phyloP scores from a whole-genome alignment of 2,329 filamentous ascomycete genomes.

The Aureobasidium sp. region DNA sequence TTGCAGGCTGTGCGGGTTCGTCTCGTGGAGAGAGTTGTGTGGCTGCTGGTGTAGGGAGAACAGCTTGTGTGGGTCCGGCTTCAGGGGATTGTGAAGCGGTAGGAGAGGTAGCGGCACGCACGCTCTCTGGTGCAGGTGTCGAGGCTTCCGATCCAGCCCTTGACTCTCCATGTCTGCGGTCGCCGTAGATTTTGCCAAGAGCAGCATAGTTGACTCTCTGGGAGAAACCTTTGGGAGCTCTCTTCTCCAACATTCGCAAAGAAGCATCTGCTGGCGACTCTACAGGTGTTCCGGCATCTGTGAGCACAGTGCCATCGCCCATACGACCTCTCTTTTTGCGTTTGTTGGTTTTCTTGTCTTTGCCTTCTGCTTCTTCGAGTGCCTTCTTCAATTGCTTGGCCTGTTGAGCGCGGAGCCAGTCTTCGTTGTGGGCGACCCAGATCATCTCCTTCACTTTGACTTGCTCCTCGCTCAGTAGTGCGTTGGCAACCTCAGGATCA shows the following conservation, averaged over 20 bases:
- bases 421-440: slow-evolving; percentile 92
- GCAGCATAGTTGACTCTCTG: slow-evolving; percentile 42
- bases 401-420: slow-evolving; percentile 82
- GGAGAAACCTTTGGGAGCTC: slow-evolving; percentile 35
- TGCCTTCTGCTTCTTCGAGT: slow-evolving; percentile 46
- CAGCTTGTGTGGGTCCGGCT: background rate
- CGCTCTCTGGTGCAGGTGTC: slow-evolving; percentile 7
- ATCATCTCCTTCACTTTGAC: slow-evolving; percentile 78
- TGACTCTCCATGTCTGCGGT: slow-evolving; percentile 12
- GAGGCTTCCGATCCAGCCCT: slow-evolving; percentile 15
- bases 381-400: slow-evolving; percentile 73
- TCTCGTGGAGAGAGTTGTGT: background rate
- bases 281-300: slow-evolving; percentile 28
- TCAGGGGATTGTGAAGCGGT: background rate
- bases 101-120: background rate
- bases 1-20: background rate
- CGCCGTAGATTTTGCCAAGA: slow-evolving; percentile 35
- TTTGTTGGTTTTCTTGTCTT: slow-evolving; percentile 27
- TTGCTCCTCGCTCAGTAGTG: slow-evolving; percentile 67
- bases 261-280: slow-evolving; percentile 40
- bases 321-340: slow-evolving; percentile 41
- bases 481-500: slow-evolving; percentile 79
- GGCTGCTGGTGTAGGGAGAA: background rate
- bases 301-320: slow-evolving; percentile 36
- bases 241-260: slow-evolving; percentile 40